Percentiles rank a stretch among this genome's conserved stretches.
Evolutionary conservation across 2,329 filamentous ascomycete species (phyloP).

Genomic region (Aspergillus sp.): DNA sequence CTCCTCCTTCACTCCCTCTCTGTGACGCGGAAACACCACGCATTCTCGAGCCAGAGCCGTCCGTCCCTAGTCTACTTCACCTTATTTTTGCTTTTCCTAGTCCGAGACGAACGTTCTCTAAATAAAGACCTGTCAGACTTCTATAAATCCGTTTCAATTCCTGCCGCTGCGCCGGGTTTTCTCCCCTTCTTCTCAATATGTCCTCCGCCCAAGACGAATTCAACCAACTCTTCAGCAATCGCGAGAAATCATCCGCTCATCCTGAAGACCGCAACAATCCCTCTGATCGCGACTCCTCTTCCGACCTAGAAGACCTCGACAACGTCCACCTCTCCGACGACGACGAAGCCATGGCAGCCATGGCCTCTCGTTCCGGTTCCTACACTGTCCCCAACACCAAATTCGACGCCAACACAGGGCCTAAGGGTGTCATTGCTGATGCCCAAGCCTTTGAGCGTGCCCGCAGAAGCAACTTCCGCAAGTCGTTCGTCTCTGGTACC

Average conservation of each 20-base stretch:
- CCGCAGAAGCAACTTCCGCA: conserved; percentile 48
- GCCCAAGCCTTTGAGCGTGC: conserved; percentile 51
- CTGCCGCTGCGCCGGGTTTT: conserved; percentile 11
- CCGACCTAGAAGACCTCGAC: conserved; percentile 23
- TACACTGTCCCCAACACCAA: conserved; percentile 47
- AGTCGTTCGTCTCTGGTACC: conserved; percentile 37
- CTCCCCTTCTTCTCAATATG: conserved; percentile 33
- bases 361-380: conserved; percentile 36
- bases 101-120: background rate
- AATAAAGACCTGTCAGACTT: conserved; percentile 11
- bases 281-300: conserved; percentile 26
- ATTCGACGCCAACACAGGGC: conserved; percentile 52
- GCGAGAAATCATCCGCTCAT: conserved; percentile 37
- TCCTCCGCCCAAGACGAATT: conserved; percentile 49
- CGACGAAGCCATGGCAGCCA: conserved; percentile 30
- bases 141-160: conserved; percentile 17
- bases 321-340: conserved; percentile 34
- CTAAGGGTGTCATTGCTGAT: conserved; percentile 53
- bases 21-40: background rate
- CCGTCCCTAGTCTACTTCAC: background rate
- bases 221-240: conserved; percentile 42
- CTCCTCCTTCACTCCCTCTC: background rate
- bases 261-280: conserved; percentile 43
- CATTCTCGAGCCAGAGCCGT: background rate
- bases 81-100: conserved; percentile 6